Conservation (phyloP, 495 filamentous ascomycete genomes). For the Hypoxylon subgilvum region DNA sequence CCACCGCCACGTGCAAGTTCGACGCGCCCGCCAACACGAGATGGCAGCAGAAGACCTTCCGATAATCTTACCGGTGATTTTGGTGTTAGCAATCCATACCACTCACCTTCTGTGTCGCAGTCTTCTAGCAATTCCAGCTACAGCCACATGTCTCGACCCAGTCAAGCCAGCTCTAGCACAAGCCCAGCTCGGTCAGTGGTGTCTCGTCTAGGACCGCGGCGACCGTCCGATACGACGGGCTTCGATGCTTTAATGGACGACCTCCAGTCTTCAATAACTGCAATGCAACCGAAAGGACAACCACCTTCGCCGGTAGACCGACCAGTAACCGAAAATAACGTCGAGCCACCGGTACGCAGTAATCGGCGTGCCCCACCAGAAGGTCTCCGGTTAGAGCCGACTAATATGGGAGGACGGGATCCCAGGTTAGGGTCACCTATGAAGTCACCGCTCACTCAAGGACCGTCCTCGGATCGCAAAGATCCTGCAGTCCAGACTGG, state of each 20-base stretch:
- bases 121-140: constrained; percentile 72
- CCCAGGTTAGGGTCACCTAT: constrained; percentile 15
- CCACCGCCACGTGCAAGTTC: constrained; percentile 57
- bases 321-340: constrained; percentile 27
- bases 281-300: constrained; percentile 30
- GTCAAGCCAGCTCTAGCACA: constrained; percentile 74
- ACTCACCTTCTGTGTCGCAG: constrained; percentile 69
- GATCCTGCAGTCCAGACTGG: constrained; percentile 38
- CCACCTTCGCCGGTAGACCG: constrained; percentile 38
- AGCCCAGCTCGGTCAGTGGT: constrained; percentile 61
- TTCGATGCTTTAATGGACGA: constrained; percentile 61
- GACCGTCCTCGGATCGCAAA: constrained; percentile 9
- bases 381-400: constrained; percentile 45
- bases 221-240: constrained; percentile 45
- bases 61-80: constrained; percentile 60
- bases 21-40: constrained; percentile 46
- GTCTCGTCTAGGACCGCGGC: constrained; percentile 44
- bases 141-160: constrained; percentile 58
- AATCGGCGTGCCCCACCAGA: constrained; percentile 42
- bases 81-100: constrained; percentile 62
- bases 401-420: constrained; percentile 14
- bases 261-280: constrained; percentile 57
- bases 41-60: constrained; percentile 30
- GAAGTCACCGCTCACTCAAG: constrained; percentile 13
- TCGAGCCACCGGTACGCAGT: constrained; percentile 29